Conservation (phyloP, 1,139 yeast species). For the Taiozyma sp. region DNA sequence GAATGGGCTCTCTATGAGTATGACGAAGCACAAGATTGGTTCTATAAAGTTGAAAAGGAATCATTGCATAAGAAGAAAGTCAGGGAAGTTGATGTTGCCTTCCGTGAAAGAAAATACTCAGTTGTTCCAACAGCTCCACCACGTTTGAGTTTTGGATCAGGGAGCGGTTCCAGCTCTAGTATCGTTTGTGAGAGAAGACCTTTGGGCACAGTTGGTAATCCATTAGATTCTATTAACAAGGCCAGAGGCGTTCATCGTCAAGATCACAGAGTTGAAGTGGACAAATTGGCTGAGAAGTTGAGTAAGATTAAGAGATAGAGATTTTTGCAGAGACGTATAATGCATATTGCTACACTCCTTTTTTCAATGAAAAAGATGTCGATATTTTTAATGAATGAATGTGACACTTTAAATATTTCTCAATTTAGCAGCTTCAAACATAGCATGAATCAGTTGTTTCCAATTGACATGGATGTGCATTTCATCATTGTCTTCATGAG, state of each 20-base stretch:
- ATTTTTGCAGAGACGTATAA: background rate
- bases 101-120: slow-evolving; percentile 61
- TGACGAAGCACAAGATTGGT: slow-evolving; percentile 75
- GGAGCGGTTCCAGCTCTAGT: background rate
- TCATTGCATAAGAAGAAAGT: slow-evolving; percentile 44
- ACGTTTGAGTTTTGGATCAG: slow-evolving; percentile 4
- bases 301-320: slow-evolving; percentile 15
- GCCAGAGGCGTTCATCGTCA: slow-evolving; percentile 17
- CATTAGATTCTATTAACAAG: slow-evolving; percentile 14
- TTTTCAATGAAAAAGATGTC: background rate
- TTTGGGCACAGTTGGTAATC: slow-evolving; percentile 2
- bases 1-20: slow-evolving; percentile 88
- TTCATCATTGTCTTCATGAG: slow-evolving; percentile 24
- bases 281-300: slow-evolving; percentile 28
- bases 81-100: slow-evolving; percentile 63
- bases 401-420: slow-evolving; percentile 6
- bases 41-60: slow-evolving; percentile 67
- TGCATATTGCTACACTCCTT: background rate
- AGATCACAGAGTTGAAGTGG: slow-evolving; percentile 24
- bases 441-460: slow-evolving; percentile 3
- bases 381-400: background rate
- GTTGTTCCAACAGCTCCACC: slow-evolving; percentile 56
- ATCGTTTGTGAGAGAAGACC: background rate
- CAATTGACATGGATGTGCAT: slow-evolving; percentile 20
- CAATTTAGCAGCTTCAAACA: slow-evolving; percentile 8